Evolutionary conservation across 345 rosid species (phyloP).

Genomic region (Lagerstroemia speciosa): DNA sequence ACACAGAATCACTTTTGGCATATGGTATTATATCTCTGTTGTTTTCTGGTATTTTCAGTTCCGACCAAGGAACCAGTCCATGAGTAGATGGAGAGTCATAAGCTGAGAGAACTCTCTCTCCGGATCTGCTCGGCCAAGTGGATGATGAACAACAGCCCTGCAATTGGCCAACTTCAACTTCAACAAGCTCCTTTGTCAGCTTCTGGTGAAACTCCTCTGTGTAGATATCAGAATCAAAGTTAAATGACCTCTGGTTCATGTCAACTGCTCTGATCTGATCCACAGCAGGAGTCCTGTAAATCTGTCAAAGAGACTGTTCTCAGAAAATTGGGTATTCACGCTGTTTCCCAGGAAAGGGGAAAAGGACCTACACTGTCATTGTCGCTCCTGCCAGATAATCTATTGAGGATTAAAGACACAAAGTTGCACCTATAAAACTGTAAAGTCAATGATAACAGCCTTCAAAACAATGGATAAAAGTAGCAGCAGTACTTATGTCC

Average conservation of each 20-base stretch:
- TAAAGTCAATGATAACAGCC: background rate
- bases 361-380: conserved; percentile 41
- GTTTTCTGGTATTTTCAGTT: conserved; percentile 13
- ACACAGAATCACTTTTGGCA: conserved; percentile 15
- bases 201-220: conserved; percentile 16
- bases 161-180: conserved; percentile 21
- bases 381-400: conserved; percentile 31
- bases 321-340: conserved; percentile 10
- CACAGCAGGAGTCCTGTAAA: conserved; percentile 17
- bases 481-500: background rate
- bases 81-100: conserved; percentile 23
- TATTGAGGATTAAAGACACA: conserved; percentile 44
- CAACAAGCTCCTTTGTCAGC: conserved; percentile 22
- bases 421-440: conserved; percentile 37
- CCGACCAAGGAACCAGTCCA: conserved; percentile 20
- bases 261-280: conserved; percentile 5
- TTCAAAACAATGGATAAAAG: background rate
- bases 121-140: conserved; percentile 22
- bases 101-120: conserved; percentile 16
- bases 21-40: conserved; percentile 13
- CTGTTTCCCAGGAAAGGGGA: conserved; percentile 3
- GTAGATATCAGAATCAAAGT: conserved; percentile 20
- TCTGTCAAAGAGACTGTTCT: conserved; percentile 23
- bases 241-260: conserved; percentile 2
- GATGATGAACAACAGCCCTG: conserved; percentile 21